Base-by-base conservation (phyloP, 2,329 filamentous ascomycete genomes). In the Lachnellula arida region DNA sequence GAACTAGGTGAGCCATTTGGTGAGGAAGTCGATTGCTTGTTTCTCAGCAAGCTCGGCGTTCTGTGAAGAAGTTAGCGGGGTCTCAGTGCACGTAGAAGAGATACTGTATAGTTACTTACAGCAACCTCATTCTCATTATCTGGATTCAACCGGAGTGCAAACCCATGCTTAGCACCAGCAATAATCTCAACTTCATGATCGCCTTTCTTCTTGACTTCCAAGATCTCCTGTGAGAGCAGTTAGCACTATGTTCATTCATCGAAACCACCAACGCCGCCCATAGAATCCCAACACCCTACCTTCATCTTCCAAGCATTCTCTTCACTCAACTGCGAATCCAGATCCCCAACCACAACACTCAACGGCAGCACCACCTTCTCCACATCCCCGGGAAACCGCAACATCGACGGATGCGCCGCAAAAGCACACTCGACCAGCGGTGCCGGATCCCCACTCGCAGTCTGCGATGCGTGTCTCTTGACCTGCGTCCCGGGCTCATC, bases 341-440 rank as follows among this genome's bases (percentile, higher is more conserved):
- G 61, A 22, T 76, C 74, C 3, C 73, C 76, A 11, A 78, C 58
- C 3, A 76, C 76, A 53, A 80, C 72, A 23, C 72, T 74, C 34
- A 78, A 62, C 2, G 79, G 79, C 25, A 73, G 52, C 5, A 61
- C 63, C 2, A 78, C 66, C 40, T 70, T 72, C 35, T 78, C 70
- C 19, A 58, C 46, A 48, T 83, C 80, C 11, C 56, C 70, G 0
- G 77, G 76, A 3, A 82, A 53, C 0, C 60, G 64, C 28, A 84
- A 57, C 22, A 75, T 59, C 56, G 74, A 78, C 3, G 80, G 80
- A 62, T 82, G 80, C 11, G 73, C 78, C 0, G 75, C 73, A 61
- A 81, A 81, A 5, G 66, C 78, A 5, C 73, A 77, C 59, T 81
- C 75, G 46, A 81, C 8, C 82, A 71, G 2, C 28, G 28, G 3